A percentile compares a stretch with the other conserved stretches of the same genome.
These are phyloP conservation scores for Termitomyces sp. DNA, from an alignment of 768 basidiomycete species.

Conservation along the genomic window DNA sequence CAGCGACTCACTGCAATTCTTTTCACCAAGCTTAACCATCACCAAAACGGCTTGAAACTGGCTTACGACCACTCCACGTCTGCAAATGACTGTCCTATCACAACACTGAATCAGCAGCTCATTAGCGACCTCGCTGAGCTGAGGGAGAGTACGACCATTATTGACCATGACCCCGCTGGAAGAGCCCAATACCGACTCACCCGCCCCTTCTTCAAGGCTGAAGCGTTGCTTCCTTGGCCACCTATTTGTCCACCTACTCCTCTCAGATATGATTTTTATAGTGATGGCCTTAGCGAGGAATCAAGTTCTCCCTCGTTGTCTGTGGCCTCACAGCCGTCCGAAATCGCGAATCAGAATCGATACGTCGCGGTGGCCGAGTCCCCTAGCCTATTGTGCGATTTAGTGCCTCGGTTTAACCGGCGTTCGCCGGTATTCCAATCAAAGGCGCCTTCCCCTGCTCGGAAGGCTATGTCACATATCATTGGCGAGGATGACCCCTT, in stretches of 20 bases:
- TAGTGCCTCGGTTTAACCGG: not conserved
- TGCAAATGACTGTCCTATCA: too few relatives aligned
- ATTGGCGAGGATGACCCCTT: constrained; percentile 1
- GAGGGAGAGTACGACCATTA: not conserved
- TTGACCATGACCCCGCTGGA: not conserved
- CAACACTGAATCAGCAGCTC: not conserved
- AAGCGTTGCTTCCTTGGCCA: not conserved
- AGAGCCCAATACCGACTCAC: not conserved
- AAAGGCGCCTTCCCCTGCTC: not conserved
- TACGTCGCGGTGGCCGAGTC: not conserved
- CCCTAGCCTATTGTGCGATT: not conserved
- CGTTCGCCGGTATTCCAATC: not conserved
- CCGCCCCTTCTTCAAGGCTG: not conserved
- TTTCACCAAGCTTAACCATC: not conserved
- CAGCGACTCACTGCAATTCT: not conserved
- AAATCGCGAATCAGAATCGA: not conserved
- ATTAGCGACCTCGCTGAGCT: constrained; percentile 1
- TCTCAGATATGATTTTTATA: not conserved
- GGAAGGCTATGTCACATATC: not conserved
- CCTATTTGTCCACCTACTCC: not conserved
- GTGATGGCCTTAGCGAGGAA: not conserved
- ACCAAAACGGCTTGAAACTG: not conserved
- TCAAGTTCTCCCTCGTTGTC: not conserved
- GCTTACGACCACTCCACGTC: not conserved
- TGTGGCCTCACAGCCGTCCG: not conserved